phyloP scores from a whole-genome alignment of 257 asterid species.

The Lithospermum erythrorhizon region DNA sequence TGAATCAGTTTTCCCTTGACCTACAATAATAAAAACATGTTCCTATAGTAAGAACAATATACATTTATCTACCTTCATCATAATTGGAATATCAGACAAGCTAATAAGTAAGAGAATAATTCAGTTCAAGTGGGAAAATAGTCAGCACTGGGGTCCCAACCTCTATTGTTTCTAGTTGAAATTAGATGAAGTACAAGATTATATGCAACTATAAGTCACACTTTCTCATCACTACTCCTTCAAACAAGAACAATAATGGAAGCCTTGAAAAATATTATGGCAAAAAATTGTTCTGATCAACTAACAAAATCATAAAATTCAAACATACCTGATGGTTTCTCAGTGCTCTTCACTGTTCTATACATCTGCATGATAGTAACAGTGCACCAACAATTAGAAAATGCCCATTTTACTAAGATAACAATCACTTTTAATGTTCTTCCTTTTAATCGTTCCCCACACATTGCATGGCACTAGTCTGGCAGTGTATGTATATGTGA shows the following conservation, averaged over 20 bases:
- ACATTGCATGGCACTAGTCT: not conserved
- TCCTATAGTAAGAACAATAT: not conserved
- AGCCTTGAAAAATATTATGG: too few relatives aligned
- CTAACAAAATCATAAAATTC: constrained; percentile 7
- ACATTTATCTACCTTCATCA: constrained; percentile 9
- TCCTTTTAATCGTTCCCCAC: constrained; percentile 14
- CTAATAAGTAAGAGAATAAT: not conserved
- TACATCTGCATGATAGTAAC: constrained; percentile 69
- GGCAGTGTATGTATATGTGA: too few relatives aligned
- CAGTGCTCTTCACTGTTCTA: constrained; percentile 95
- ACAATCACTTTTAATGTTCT: constrained; percentile 23
- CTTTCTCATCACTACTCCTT: constrained; percentile 7
- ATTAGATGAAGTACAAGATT: not conserved
- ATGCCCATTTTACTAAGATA: constrained; percentile 24
- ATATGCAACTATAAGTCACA: not conserved
- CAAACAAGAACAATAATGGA: constrained; percentile 27
- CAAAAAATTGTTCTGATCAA: too few relatives aligned
- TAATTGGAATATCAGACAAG: not conserved
- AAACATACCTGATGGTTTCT: constrained; percentile 57
- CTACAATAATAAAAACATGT: constrained; percentile 14
- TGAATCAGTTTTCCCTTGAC: constrained; percentile 20
- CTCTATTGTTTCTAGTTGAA: not conserved
- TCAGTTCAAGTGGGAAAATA: not conserved
- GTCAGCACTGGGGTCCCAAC: not conserved
- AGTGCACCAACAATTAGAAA: constrained; percentile 13